Conservation (phyloP, 148 eudicot species). For the Gaultheria prostrata region DNA sequence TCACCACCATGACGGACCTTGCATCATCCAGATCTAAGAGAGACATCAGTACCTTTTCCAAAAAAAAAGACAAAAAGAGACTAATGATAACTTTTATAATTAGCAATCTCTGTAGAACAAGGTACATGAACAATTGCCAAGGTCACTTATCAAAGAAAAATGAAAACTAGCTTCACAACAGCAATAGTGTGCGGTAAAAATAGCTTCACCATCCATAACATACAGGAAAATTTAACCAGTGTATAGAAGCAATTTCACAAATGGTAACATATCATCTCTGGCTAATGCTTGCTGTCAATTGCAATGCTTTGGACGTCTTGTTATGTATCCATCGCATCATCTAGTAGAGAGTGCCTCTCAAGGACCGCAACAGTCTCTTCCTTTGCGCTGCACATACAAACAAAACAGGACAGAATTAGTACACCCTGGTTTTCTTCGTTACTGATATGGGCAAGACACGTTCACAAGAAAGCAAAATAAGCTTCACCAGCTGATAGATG, state of each 20-base stretch:
- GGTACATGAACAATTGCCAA: background rate
- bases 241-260: background rate
- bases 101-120: background rate
- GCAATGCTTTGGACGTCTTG: conserved; percentile 6
- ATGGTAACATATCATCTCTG: background rate
- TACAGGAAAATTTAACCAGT: background rate
- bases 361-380: conserved; percentile 73
- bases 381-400: conserved; percentile 53
- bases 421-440: background rate
- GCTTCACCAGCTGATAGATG: background rate
- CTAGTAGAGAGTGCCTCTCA: conserved; percentile 44
- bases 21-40: background rate
- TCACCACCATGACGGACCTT: background rate
- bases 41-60: background rate
- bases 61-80: background rate
- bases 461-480: background rate
- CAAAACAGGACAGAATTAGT: background rate
- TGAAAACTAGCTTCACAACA: background rate
- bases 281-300: background rate
- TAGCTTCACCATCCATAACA: background rate
- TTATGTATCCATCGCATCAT: conserved; percentile 5
- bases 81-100: background rate
- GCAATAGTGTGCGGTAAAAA: background rate
- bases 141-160: background rate
- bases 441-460: background rate